Evolutionary conservation across 1,139 yeast genomes (phyloP).

Genomic region (Pneumocystis murina): DNA sequence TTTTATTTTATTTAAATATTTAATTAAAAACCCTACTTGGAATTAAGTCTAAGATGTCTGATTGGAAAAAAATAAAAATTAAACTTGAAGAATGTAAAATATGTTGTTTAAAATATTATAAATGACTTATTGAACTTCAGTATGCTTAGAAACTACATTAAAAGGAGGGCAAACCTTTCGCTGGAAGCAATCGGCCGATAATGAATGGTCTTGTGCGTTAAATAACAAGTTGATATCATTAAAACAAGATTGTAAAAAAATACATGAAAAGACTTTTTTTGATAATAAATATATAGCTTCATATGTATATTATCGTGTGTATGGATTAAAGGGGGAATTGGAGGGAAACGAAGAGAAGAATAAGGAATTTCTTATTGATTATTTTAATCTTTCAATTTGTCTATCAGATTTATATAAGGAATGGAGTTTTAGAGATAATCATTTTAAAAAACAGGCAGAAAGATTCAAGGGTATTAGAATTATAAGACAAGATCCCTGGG

Average conservation of each 20-base stretch:
- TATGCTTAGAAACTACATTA: constrained; percentile 9
- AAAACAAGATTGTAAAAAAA: constrained; percentile 20
- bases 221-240: constrained; percentile 25
- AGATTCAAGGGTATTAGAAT: constrained; percentile 61
- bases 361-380: constrained; percentile 39
- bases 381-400: constrained; percentile 50
- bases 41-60: background rate
- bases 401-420: constrained; percentile 38
- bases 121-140: background rate
- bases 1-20: background rate
- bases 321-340: background rate
- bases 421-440: constrained; percentile 48
- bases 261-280: constrained; percentile 15
- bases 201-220: constrained; percentile 25
- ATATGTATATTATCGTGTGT: background rate
- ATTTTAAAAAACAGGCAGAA: constrained; percentile 27
- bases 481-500: constrained; percentile 93
- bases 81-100: background rate
- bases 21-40: background rate
- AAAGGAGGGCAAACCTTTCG: constrained; percentile 21
- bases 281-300: background rate
- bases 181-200: constrained; percentile 23
- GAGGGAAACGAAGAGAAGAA: constrained; percentile 26
- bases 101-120: background rate
- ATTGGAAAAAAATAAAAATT: background rate